phyloP scores from a whole-genome alignment of 1,139 yeast species.

The Fermentozyma sake region DNA sequence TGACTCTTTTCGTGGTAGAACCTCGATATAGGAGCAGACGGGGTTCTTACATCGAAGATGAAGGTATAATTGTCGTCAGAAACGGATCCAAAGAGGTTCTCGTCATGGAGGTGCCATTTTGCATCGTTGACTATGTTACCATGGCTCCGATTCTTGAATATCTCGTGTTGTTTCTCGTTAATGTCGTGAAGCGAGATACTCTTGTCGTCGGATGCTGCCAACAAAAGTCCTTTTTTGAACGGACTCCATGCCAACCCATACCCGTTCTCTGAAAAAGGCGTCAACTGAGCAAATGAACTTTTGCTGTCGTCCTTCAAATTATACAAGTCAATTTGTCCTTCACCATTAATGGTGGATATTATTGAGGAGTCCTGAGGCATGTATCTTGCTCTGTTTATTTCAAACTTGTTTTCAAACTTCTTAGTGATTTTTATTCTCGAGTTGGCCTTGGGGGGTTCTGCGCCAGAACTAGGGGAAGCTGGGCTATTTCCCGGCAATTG shows the following conservation, averaged over 20 bases:
- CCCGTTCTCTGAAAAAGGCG: slow-evolving; percentile 63
- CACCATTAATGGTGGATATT: slow-evolving; percentile 75
- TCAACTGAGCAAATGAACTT: slow-evolving; percentile 25
- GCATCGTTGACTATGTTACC: slow-evolving; percentile 67
- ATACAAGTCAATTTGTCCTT: slow-evolving; percentile 70
- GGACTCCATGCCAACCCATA: slow-evolving; percentile 70
- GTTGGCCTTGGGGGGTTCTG: slow-evolving; percentile 25
- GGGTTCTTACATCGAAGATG: slow-evolving; percentile 39
- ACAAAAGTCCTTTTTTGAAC: slow-evolving; percentile 40
- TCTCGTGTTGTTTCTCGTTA: slow-evolving; percentile 8
- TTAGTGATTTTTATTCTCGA: slow-evolving; percentile 60
- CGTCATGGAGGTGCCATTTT: slow-evolving; percentile 58
- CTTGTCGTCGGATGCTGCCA: slow-evolving; percentile 63
- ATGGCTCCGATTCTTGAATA: slow-evolving; percentile 34
- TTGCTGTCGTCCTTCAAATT: slow-evolving; percentile 32
- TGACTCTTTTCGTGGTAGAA: slow-evolving; percentile 31
- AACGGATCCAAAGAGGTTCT: slow-evolving; percentile 57
- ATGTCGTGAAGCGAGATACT: slow-evolving; percentile 59
- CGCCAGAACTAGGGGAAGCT: slow-evolving; percentile 14
- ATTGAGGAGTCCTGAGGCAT: slow-evolving; percentile 68
- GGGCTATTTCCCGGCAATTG: slow-evolving; percentile 49
- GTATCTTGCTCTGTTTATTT: slow-evolving; percentile 77
- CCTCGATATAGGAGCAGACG: slow-evolving; percentile 20
- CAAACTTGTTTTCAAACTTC: slow-evolving; percentile 50
- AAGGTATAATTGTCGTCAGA: slow-evolving; percentile 57